These are phyloP conservation scores for Chenopodium album DNA, from an alignment of 148 eudicot species.

Conservation along the genomic window DNA sequence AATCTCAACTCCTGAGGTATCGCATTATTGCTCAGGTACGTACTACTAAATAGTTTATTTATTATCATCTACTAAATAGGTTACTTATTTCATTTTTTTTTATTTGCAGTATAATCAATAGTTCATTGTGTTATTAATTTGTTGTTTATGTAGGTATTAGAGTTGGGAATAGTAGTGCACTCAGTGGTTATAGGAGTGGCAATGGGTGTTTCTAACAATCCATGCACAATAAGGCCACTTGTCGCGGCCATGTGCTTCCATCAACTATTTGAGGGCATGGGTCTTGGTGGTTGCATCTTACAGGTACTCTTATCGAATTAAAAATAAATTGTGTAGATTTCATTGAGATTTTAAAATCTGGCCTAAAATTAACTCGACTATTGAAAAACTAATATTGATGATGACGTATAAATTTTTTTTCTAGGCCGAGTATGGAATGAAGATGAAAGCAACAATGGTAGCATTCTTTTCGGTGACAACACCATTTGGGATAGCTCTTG, in stretches of 20 bases:
- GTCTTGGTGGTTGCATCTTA: conserved; percentile 79
- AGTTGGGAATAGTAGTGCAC: conserved; percentile 73
- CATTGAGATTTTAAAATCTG: neutral
- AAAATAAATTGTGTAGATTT: no score
- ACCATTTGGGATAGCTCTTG: conserved; percentile 53
- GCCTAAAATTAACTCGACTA: neutral
- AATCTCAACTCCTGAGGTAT: conserved; percentile 32
- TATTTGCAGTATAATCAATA: no score
- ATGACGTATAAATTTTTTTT: neutral
- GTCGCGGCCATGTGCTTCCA: conserved; percentile 80
- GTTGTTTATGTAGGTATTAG: conserved; percentile 39
- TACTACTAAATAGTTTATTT: neutral
- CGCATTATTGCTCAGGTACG: conserved; percentile 48
- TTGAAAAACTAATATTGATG: neutral
- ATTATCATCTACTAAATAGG: neutral
- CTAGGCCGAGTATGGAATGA: conserved; percentile 44
- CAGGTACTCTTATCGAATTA: conserved; percentile 36
- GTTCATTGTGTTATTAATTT: no score
- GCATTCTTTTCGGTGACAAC: conserved; percentile 53
- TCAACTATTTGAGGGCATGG: conserved; percentile 84
- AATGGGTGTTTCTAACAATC: conserved; percentile 69
- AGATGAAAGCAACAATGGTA: conserved; percentile 50
- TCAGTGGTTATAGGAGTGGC: conserved; percentile 79
- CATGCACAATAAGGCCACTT: conserved; percentile 70
- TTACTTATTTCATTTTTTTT: no score